A percentile compares a stretch with the other conserved stretches of the same genome.
These are phyloP conservation scores for Hypoxylon rubiginosum DNA, from an alignment of 2,329 filamentous ascomycete species.

Conservation along the genomic window DNA sequence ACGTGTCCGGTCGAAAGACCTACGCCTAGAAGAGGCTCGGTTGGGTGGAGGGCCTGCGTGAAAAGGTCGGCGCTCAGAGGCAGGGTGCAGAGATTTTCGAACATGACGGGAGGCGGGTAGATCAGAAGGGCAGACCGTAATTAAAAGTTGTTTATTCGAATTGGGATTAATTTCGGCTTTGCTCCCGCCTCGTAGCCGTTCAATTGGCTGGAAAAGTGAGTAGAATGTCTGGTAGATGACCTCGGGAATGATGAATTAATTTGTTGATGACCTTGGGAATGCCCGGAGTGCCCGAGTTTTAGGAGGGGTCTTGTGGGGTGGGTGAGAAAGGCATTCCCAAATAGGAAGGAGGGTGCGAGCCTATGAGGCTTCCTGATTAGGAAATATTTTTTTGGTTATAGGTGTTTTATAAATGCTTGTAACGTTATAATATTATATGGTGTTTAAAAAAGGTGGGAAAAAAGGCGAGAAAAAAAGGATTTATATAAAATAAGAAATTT, in stretches of 20 bases:
- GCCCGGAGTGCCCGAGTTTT: too few relatives aligned
- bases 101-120: conserved; percentile 67
- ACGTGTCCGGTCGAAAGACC: conserved; percentile 89
- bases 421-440: too few relatives aligned
- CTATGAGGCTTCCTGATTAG: too few relatives aligned
- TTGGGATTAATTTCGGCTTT: conserved; percentile 2
- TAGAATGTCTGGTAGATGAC: background rate
- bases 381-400: too few relatives aligned
- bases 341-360: too few relatives aligned
- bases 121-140: conserved; percentile 2
- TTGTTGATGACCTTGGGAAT: too few relatives aligned
- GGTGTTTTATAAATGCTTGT: too few relatives aligned
- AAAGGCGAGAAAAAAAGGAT: too few relatives aligned
- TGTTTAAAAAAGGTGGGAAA: too few relatives aligned
- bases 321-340: too few relatives aligned
- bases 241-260: background rate
- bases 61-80: conserved; percentile 90
- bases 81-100: conserved; percentile 92
- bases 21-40: conserved; percentile 85
- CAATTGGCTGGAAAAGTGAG: conserved; percentile 1
- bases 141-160: background rate
- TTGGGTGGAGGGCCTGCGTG: conserved; percentile 86
- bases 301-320: too few relatives aligned
- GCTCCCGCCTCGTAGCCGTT: background rate
- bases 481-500: too few relatives aligned